phyloP scores from a whole-genome alignment of 495 filamentous ascomycete genomes.

The Mytilinidion resinicola region DNA sequence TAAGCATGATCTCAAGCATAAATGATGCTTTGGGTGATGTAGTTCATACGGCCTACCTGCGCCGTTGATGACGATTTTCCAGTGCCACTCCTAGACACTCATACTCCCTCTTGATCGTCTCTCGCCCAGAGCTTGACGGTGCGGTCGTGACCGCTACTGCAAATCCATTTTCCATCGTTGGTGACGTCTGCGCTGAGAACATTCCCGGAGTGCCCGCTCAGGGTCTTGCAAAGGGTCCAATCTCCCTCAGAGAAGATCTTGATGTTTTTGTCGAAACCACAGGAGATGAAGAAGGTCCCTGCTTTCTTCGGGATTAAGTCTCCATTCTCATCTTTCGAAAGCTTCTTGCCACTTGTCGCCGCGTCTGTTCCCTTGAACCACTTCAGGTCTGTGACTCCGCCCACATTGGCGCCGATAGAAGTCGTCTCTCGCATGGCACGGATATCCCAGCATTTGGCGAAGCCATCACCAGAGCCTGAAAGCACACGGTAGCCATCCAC shows the following conservation, averaged over 20 bases:
- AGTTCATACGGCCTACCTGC: no score
- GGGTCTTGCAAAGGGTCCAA: conserved; percentile 80
- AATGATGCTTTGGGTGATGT: no score
- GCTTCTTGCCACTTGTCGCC: conserved; percentile 49
- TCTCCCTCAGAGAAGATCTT: conserved; percentile 95
- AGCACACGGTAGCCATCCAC: conserved; percentile 83
- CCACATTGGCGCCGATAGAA: conserved; percentile 84
- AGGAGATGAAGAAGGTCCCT: conserved; percentile 83
- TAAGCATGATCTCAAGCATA: no score
- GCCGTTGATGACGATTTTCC: no score
- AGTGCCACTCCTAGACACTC: not conserved
- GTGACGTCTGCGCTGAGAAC: conserved; percentile 86
- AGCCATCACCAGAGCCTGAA: conserved; percentile 87
- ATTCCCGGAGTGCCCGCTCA: conserved; percentile 86
- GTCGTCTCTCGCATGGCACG: conserved; percentile 77
- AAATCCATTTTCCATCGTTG: conserved; percentile 81
- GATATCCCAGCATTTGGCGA: conserved; percentile 96
- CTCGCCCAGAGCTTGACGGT: conserved; percentile 96
- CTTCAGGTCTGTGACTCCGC: conserved; percentile 83
- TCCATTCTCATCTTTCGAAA: conserved; percentile 56
- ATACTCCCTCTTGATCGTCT: conserved; percentile 56
- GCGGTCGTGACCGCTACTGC: conserved; percentile 84
- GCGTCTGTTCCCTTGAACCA: conserved; percentile 86
- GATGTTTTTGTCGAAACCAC: conserved; percentile 92
- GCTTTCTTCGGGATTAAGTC: conserved; percentile 50